Percentiles rank a stretch among this genome's conserved stretches.
phyloP scores from a whole-genome alignment of 805 yeast species.

The Kluyveromyces nonfermentans region DNA sequence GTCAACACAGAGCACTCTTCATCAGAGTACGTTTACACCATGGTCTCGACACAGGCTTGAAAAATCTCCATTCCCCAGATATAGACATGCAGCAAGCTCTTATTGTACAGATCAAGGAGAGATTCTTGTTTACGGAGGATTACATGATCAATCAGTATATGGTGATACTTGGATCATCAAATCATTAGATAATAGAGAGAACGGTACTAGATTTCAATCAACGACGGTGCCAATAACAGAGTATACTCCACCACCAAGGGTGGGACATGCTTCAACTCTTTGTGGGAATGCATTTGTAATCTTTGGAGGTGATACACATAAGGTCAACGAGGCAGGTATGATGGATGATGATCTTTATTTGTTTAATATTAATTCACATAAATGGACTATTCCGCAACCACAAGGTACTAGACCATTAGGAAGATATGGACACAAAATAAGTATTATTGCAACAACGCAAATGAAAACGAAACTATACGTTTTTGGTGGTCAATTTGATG shows the following conservation, averaged over 20 bases:
- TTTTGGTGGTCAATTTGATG: slow-evolving; percentile 93
- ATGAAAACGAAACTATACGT: slow-evolving; percentile 56
- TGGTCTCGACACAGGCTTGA: slow-evolving; percentile 58
- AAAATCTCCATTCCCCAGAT: slow-evolving; percentile 87
- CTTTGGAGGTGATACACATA: slow-evolving; percentile 93
- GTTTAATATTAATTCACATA: slow-evolving; percentile 66
- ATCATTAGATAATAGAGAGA: slow-evolving; percentile 31
- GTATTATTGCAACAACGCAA: slow-evolving; percentile 58
- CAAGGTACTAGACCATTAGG: slow-evolving; percentile 76
- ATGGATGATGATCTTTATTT: slow-evolving; percentile 87
- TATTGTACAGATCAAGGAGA: slow-evolving; percentile 72
- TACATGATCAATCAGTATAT: slow-evolving; percentile 83
- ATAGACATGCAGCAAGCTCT: slow-evolving; percentile 81
- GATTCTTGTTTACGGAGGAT: slow-evolving; percentile 86
- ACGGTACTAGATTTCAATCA: slow-evolving; percentile 33
- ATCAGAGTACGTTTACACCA: slow-evolving; percentile 35
- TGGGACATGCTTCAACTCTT: slow-evolving; percentile 86
- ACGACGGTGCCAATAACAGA: slow-evolving; percentile 58
- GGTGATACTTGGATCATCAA: slow-evolving; percentile 92
- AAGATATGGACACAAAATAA: slow-evolving; percentile 87
- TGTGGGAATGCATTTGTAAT: slow-evolving; percentile 93
- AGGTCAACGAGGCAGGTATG: slow-evolving; percentile 63
- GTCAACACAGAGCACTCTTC: slow-evolving; percentile 21
- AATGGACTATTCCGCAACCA: slow-evolving; percentile 74
- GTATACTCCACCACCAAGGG: slow-evolving; percentile 88